These are phyloP conservation scores for Ophiostoma sp. DNA, from an alignment of 2,329 filamentous ascomycete genomes.

Conservation along the genomic window DNA sequence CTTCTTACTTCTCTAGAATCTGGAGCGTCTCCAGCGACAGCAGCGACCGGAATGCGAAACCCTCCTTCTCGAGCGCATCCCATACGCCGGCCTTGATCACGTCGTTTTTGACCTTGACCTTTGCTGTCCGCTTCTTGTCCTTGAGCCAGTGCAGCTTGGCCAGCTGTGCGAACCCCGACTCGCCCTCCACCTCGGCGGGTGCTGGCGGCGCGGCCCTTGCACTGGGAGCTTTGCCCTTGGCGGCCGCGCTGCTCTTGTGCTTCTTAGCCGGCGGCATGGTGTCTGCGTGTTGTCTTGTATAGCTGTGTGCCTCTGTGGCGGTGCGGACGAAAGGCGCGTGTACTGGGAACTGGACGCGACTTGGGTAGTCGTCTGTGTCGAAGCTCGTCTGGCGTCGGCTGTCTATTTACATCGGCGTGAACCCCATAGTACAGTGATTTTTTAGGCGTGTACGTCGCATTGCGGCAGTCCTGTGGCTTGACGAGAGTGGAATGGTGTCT, in stretches of 20 bases:
- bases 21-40: conserved; percentile 84
- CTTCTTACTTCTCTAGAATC: conserved; percentile 58
- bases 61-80: conserved; percentile 76
- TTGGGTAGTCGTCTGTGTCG: neutral
- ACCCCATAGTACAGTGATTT: neutral
- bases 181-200: conserved; percentile 60
- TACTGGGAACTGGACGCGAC: conserved; percentile 10
- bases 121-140: conserved; percentile 52
- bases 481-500: neutral
- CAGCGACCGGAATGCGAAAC: conserved; percentile 71
- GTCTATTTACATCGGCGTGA: conserved; percentile 1
- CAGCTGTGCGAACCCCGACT: conserved; percentile 66
- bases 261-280: conserved; percentile 56
- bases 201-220: conserved; percentile 36
- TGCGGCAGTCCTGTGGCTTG: conserved; percentile 17
- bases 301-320: neutral
- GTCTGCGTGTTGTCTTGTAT: neutral
- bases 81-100: conserved; percentile 83
- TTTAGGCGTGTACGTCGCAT: neutral
- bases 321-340: neutral
- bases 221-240: conserved; percentile 23
- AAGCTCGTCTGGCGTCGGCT: neutral
- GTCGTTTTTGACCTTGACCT: conserved; percentile 72
- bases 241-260: conserved; percentile 47
- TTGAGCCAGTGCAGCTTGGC: conserved; percentile 84